Evolutionary conservation across 345 rosid genomes (phyloP), one percentile per base, ranked within the genome.

Genomic region (Limnanthes douglasii): DNA sequence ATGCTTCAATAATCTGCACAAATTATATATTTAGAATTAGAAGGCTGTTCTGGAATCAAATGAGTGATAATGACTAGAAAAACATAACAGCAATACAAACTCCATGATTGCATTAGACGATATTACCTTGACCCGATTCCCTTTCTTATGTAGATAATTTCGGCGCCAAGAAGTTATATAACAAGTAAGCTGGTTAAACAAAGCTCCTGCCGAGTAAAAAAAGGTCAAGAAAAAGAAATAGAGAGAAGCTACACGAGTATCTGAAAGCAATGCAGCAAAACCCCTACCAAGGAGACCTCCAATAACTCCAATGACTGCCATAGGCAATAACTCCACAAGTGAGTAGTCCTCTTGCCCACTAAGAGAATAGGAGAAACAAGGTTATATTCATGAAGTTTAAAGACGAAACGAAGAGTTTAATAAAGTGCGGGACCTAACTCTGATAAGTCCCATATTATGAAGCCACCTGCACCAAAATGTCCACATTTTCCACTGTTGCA

Each of bases 331-430:
- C 68, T 90, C 98, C 63, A 48, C 60, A 50, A 90, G 79, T 45
- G 84, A 84, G 51, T 90, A 84, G 48, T 90, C 98, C 58, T 90
- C 98, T 60, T 84, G 98, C 55, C 84, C 98, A 53, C 98, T 90
- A 46, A 39, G 60, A 34, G 41, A 26, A 19, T 33, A 30, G 21
- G 41, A 12, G 27, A 37, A 12, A 11, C 1, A 37, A 28, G 25
- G 25, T 37, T 16, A 13, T 18, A 15, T n/a, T 51, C 8, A n/a
- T n/a, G n/a, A 51, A 6, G 20, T 38, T 41, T 1, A 29, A 38
- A n/a, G n/a, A n/a, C n/a, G n/a, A n/a, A 34, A 25, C 5, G 45
- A 37, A 39, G 15, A 61, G 17, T 26, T 30, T 38, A 54, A 50
- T 12, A 54, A 51, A 44, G 68, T 28, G 13, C n/a, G 45, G 46